Evolutionary conservation across 2,329 filamentous ascomycete genomes (phyloP).

Genomic region (Sclerotinia nivalis): DNA sequence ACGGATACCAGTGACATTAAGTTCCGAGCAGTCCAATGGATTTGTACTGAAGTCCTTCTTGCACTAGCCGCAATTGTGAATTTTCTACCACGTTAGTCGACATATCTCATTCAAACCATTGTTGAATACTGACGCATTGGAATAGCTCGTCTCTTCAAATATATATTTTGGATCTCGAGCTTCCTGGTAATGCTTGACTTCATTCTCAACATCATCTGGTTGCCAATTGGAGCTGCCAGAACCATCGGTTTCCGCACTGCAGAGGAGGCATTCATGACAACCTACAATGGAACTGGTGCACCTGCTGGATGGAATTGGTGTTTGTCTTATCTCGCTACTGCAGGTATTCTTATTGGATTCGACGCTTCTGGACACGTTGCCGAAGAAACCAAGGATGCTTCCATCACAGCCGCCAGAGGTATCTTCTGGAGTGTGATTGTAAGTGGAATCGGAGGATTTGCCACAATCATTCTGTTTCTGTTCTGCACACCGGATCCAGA

Average conservation of each 20-base stretch:
- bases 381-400: constrained; percentile 27
- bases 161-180: constrained; percentile 27
- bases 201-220: constrained; percentile 28
- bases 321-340: constrained; percentile 27
- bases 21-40: constrained; percentile 28
- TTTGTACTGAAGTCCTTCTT: constrained; percentile 26
- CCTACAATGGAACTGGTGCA: constrained; percentile 28
- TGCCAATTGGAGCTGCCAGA: constrained; percentile 25
- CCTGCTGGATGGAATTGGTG: constrained; percentile 27
- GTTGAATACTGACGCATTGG: not conserved
- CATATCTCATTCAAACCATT: not conserved
- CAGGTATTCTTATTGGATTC: constrained; percentile 26
- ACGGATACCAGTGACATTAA: constrained; percentile 24
- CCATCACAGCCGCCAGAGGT: constrained; percentile 27
- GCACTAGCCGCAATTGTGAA: constrained; percentile 27
- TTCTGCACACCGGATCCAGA: constrained; percentile 28
- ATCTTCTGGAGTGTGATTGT: constrained; percentile 29
- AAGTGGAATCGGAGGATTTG: constrained; percentile 25
- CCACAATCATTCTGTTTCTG: constrained; percentile 26
- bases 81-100: constrained; percentile 25
- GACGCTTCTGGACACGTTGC: constrained; percentile 29
- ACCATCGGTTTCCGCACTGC: constrained; percentile 28
- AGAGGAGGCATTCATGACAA: constrained; percentile 27
- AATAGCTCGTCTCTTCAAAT: constrained; percentile 24
- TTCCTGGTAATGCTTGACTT: constrained; percentile 27